Base-by-base conservation (phyloP, 139 green algal genomes). In the Trebouxia sp. region DNA sequence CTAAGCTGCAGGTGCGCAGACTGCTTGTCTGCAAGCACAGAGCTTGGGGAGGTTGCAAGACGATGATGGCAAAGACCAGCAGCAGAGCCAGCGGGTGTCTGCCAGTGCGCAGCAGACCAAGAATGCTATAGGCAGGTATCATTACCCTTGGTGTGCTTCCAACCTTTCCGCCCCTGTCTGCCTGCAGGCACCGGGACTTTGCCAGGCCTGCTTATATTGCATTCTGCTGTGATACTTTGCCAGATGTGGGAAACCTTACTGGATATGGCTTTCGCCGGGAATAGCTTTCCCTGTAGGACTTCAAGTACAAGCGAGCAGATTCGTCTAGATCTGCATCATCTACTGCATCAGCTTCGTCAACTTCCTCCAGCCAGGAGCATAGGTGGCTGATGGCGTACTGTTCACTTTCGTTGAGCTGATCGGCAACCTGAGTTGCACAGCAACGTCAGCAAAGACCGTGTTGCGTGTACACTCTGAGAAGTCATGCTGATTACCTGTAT, bases 251-350 rank as follows among this genome's bases (percentile, higher is more conserved):
- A n/a, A 77, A 77, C 67, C 39, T 58, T 56, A 53, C 67, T 38
- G 41, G 41, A 30, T 37, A 47, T 37, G 67, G 7, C 41, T 53
- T 77, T 22, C 35, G 53, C 15, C 67, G 39, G 55, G 67, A 51
- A 77, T 56, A 77, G 67, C 42, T 77, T 35, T 77, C 67, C 39
- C n/a, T 77, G 41, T 77, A 77, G 0, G 67, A 77, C 14, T 51
- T 53, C 67, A 77, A 39, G 15, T 77, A 77, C 10, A 39, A 77
- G 7, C 22, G 41, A 39, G 67, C 42, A 53, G 67, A 77, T 28
- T 77, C 67, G 26, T 77, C 67, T 5, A 77, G 26, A 32, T 56
- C 22, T 55, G 26, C 39, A 37, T 53, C 67, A 37, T 77, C 67
- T 20, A 53, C 39, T 17, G 53, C 67, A 32, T 53, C 42, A 53